A percentile compares a stretch with the other conserved stretches of the same genome.
phyloP scores from a whole-genome alignment of 371 early-diverging fungal species.

The Mortierella sp. region DNA sequence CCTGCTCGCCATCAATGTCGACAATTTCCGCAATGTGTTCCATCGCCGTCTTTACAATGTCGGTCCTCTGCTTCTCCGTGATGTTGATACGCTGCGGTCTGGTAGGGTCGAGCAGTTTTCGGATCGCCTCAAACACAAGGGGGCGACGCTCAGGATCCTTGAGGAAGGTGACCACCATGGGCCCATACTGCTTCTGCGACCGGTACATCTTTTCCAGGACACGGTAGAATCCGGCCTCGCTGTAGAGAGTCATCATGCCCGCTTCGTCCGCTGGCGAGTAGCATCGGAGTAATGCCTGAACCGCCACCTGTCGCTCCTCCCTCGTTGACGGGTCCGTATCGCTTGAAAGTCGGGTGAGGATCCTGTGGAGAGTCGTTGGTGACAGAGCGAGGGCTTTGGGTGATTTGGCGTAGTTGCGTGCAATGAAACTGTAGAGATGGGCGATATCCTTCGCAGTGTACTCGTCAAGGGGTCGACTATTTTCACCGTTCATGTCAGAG shows the following conservation, averaged over 20 bases:
- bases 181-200: slow-evolving; percentile 72
- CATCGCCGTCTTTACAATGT: slow-evolving; percentile 73
- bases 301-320: slow-evolving; percentile 77
- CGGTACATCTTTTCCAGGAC: slow-evolving; percentile 78
- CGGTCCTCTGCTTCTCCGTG: slow-evolving; percentile 66
- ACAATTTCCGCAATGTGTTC: slow-evolving; percentile 76
- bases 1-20: slow-evolving; percentile 75
- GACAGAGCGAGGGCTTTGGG: slow-evolving; percentile 73
- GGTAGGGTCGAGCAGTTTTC: slow-evolving; percentile 62
- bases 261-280: slow-evolving; percentile 73
- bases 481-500: slow-evolving; percentile 16
- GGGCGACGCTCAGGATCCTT: slow-evolving; percentile 71
- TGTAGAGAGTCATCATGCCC: slow-evolving; percentile 69
- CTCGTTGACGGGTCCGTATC: slow-evolving; percentile 65
- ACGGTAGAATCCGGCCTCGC: slow-evolving; percentile 79
- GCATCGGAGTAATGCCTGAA: slow-evolving; percentile 73
- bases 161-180: slow-evolving; percentile 75
- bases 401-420: slow-evolving; percentile 74
- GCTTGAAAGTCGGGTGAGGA: slow-evolving; percentile 70
- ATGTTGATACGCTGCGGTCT: slow-evolving; percentile 56
- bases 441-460: slow-evolving; percentile 62
- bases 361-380: slow-evolving; percentile 68
- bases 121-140: slow-evolving; percentile 72
- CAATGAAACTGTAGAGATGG: slow-evolving; percentile 77
- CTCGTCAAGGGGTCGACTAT: slow-evolving; percentile 19